These are phyloP conservation scores for Dictyophora rubrovolvata DNA, from an alignment of 768 basidiomycete genomes.

Conservation along the genomic window DNA sequence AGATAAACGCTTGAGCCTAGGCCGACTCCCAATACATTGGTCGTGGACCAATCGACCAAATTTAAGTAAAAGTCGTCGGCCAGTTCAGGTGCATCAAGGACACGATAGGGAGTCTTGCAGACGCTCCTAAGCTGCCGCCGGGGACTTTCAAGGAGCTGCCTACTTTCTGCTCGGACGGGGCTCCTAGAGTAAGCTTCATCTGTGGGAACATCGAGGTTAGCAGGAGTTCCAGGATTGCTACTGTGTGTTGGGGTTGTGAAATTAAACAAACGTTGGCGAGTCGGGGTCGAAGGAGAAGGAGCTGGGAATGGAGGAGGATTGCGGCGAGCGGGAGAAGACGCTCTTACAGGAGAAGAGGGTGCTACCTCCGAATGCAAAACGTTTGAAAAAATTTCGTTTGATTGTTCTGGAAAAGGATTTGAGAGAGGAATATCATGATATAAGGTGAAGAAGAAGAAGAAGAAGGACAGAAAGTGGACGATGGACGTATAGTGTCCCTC, in stretches of 20 bases:
- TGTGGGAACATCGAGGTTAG: conserved; percentile 63
- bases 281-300: conserved; percentile 34
- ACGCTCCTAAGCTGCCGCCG: conserved; percentile 72
- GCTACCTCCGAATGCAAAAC: conserved; percentile 73
- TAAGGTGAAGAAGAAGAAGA: no score
- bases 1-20: conserved; percentile 89
- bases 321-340: conserved; percentile 42
- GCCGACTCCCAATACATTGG: conserved; percentile 91
- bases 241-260: conserved; percentile 8
- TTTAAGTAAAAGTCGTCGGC: conserved; percentile 99
- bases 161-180: conserved; percentile 77
- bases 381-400: conserved; percentile 70
- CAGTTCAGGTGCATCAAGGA: conserved; percentile 92
- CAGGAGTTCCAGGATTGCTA: conserved; percentile 15
- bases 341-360: conserved; percentile 50
- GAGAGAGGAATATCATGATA: neutral
- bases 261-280: conserved; percentile 23
- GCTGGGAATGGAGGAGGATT: conserved; percentile 30
- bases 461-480: neutral
- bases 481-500: neutral
- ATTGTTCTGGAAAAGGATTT: conserved; percentile 48
- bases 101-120: conserved; percentile 92
- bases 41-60: conserved; percentile 93
- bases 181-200: conserved; percentile 86
- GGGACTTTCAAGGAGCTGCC: conserved; percentile 75